Base-by-base conservation (phyloP, 306 rosid genomes). In the Corylus avellana region DNA sequence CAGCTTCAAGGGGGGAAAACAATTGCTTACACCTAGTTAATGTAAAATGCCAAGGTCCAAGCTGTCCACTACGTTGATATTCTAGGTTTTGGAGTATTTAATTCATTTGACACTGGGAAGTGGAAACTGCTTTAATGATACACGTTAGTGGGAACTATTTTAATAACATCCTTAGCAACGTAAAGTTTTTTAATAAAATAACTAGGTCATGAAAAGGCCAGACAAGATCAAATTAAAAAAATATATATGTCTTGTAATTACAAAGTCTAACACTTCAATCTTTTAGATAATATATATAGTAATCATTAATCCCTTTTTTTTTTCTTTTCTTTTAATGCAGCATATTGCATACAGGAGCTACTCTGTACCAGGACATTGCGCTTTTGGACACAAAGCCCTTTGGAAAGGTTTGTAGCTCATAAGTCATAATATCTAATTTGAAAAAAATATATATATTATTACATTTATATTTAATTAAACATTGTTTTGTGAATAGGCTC, bases 351-450 rank as follows among this genome's bases (percentile, higher is more conserved):
- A 94, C 98, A 27, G 98, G 97, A 76, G 91, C 94, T 72, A 89
- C 94, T 80, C 97, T 86, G 85, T 94, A 85, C 80, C 98, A 94
- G 84, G 98, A 92, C 84, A 94, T 94, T 73, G 98, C 98, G 14
- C 83, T 94, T 71, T 83, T 94, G 89, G 98, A 94, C 90, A 92
- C 98, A 27, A 94, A 94, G 84, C 98, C 98, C 48, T 94, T 94
- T 58, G 98, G 98, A 83, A 94, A 94, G 97, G 97, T 93, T 71
- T 61, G 42, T 61, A 48, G 35, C 22, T 63, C 22, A 22, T 16
- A 22, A 22, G 25, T 22, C 0, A 22, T 22, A 1, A 72, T 58
- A 67, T 37, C 35, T 74, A 55, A 37, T 54, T 70, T 48, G 78
- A 39, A 69, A 70, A 7, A n/a, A 67, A 29, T 68, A 11, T 11